Base-by-base conservation (phyloP, 2,329 filamentous ascomycete species). In the Fusarium tanahbumbuense region DNA sequence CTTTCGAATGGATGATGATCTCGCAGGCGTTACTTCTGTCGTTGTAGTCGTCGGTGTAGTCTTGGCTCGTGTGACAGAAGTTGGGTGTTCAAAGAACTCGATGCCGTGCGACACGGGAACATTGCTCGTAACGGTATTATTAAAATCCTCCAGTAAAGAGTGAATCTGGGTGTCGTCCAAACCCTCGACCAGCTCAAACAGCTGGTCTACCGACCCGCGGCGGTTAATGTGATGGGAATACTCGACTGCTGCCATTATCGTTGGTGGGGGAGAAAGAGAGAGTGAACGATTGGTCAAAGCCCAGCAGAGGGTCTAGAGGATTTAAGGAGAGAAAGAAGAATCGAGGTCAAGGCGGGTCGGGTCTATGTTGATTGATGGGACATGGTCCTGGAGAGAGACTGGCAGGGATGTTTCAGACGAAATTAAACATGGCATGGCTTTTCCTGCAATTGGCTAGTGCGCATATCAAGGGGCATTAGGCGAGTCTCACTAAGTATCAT, bases 181-280 rank as follows among this genome's bases (percentile, higher is more conserved):
- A 18, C 67, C 70, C 1, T 72, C 63, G 22, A 72, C 67, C 50
- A 72, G 34, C 64, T 72, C 70, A 6, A 68, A 72, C 34, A 72
- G 70, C 64, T 72, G 70, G 63, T 72, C 70, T 41, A 72, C 70
- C 62, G 70, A 72, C 45, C 61, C 65, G 44, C 65, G 65, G 41
- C 50, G 54, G 42, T 64, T 41, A 32, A 66, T 34, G 22, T 60
- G 62, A 30, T 42, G 62, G 23, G 32, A 50, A 60, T 60, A 50
- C 42, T 62, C 37, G 54, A 37, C 50, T 42, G 53, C 62, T 47
- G 53, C 62, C 60, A 65, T 65, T 60, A 34, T 62, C 58, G 20
- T 42, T 53, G 27, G 59, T 63, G 59, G 58, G 30, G 59, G 28
- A 30, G 28, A 30, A 30, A 60, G 46, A 30, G 61, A 45, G 60